A percentile compares a stretch with the other conserved stretches of the same genome.
These are phyloP conservation scores for Candolleomyces efflorescens DNA, from an alignment of 768 basidiomycete species.

Conservation along the genomic window DNA sequence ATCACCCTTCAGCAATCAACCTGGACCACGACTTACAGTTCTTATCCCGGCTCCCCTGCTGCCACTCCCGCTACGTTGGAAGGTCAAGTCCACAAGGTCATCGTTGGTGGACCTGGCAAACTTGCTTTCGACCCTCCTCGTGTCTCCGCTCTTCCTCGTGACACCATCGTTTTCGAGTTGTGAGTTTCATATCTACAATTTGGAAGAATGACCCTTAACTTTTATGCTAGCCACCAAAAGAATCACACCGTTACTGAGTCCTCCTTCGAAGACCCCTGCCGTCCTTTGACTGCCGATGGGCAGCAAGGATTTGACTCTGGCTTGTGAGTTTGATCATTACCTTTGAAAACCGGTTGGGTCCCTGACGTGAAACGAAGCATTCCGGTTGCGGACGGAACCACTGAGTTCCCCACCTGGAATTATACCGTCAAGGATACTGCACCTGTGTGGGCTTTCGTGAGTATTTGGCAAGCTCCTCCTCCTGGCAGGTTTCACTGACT, in stretches of 20 bases:
- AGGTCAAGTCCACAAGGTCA: conserved; percentile 47
- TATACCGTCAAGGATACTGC: conserved; percentile 54
- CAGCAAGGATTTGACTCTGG: conserved; percentile 51
- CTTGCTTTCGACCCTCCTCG: conserved; percentile 48
- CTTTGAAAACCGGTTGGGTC: neutral
- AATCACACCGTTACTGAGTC: conserved; percentile 68
- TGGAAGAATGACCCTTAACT: conserved; percentile 4
- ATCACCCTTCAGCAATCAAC: conserved; percentile 37
- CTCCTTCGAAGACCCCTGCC: conserved; percentile 57
- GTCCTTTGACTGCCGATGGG: conserved; percentile 34
- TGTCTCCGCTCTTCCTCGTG: conserved; percentile 47
- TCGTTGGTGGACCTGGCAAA: conserved; percentile 47
- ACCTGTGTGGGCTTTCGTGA: conserved; percentile 55
- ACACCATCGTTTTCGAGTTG: conserved; percentile 60
- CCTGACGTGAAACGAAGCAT: conserved; percentile 19
- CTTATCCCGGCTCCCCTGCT: conserved; percentile 50
- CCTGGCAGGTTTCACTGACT: neutral
- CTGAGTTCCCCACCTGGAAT: conserved; percentile 51
- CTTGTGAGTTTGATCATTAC: conserved; percentile 36
- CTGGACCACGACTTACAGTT: conserved; percentile 58
- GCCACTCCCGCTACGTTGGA: conserved; percentile 46
- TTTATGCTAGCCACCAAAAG: conserved; percentile 47
- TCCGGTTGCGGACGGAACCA: conserved; percentile 38
- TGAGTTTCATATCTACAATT: conserved; percentile 21
- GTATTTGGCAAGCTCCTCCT: conserved; percentile 12